phyloP scores from a whole-genome alignment of 257 asterid genomes.

The Salvia rosmarinus region DNA sequence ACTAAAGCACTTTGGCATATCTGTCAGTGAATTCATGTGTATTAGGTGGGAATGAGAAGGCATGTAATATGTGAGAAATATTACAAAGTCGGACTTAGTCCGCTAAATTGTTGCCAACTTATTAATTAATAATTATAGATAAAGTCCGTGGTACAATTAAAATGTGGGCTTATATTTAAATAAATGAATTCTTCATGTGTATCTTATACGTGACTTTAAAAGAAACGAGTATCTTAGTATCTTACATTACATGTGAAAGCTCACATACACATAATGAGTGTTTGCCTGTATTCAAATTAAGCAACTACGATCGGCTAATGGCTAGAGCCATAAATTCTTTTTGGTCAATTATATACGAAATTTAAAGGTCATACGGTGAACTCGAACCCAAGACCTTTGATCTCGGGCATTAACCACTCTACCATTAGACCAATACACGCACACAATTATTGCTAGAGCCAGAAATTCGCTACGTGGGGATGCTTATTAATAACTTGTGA shows the following conservation, averaged over 20 bases:
- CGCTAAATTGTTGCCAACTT: not conserved
- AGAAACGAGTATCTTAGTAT: too few relatives aligned
- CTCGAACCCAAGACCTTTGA: too few relatives aligned
- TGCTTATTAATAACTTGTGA: not conserved
- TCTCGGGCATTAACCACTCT: too few relatives aligned
- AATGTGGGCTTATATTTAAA: too few relatives aligned
- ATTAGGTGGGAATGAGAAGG: conserved; percentile 16
- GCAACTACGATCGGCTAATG: not conserved
- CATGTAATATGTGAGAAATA: not conserved
- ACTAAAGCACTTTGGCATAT: not conserved
- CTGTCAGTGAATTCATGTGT: conserved; percentile 10
- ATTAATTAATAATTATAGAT: not conserved
- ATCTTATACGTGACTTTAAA: too few relatives aligned
- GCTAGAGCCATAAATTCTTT: too few relatives aligned
- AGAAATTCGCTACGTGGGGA: not conserved
- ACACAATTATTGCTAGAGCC: not conserved
- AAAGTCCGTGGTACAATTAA: too few relatives aligned
- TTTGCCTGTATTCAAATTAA: not conserved
- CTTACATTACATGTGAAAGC: not conserved
- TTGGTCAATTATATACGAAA: too few relatives aligned
- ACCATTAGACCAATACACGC: too few relatives aligned
- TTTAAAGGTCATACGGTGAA: too few relatives aligned
- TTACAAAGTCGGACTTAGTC: not conserved
- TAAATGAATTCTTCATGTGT: not conserved
- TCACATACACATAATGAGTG: not conserved